Conservation (phyloP, 305 asterid genomes). For the Lippia alba region DNA sequence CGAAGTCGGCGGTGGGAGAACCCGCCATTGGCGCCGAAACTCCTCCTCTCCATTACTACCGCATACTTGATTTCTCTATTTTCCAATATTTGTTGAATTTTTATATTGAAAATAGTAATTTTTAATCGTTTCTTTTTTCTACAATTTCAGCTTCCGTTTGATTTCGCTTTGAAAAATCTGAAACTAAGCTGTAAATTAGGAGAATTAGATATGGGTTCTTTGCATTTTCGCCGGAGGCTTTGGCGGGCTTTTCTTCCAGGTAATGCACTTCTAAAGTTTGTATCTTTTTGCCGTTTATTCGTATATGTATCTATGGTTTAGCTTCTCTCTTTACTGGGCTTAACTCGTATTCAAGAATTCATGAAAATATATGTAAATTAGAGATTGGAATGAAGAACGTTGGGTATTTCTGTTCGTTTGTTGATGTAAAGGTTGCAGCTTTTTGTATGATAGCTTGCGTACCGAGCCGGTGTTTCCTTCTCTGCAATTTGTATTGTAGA, state of each 20-base stretch:
- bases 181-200: not conserved
- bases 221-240: constrained; percentile 56
- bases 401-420: not conserved
- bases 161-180: constrained; percentile 18
- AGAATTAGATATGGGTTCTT: constrained; percentile 49
- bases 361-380: not conserved
- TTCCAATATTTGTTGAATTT: not conserved
- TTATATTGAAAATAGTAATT: no score
- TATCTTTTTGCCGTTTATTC: not conserved
- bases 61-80: constrained; percentile 27
- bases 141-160: constrained; percentile 30
- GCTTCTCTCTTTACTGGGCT: constrained; percentile 7
- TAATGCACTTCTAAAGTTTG: constrained; percentile 22
- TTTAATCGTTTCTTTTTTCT: not conserved
- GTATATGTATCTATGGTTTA: not conserved
- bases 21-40: constrained; percentile 47
- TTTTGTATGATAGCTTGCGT: no score
- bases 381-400: not conserved
- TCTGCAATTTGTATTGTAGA: not conserved
- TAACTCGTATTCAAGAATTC: constrained; percentile 21
- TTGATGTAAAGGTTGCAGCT: no score
- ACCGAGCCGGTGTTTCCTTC: not conserved
- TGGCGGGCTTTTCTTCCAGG: constrained; percentile 45
- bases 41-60: constrained; percentile 47
- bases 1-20: constrained; percentile 49